Percentiles rank a stretch among this genome's conserved stretches.
phyloP scores from a whole-genome alignment of 1,284 basidiomycete genomes.

The Ustilago trichophora region DNA sequence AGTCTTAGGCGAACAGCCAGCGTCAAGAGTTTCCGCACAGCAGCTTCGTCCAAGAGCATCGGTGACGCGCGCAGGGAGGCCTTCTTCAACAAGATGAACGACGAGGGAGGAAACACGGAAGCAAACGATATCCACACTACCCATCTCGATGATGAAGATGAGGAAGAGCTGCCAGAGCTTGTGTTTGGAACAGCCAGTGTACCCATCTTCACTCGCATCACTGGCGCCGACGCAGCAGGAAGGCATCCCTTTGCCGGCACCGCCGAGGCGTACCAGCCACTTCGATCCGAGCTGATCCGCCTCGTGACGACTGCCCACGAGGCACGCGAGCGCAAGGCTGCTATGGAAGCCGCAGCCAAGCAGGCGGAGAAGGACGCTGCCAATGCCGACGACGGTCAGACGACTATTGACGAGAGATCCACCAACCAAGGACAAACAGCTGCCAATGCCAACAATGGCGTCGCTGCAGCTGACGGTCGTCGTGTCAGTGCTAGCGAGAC shows the following conservation, averaged over 20 bases:
- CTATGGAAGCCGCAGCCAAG: slow-evolving; percentile 36
- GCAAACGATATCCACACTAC: slow-evolving; percentile 9
- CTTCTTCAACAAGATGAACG: slow-evolving; percentile 50
- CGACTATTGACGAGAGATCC: slow-evolving; percentile 40
- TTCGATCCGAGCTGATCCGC: slow-evolving; percentile 33
- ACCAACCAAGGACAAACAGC: slow-evolving; percentile 13
- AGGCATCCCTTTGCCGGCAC: slow-evolving; percentile 25
- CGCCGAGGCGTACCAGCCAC: slow-evolving; percentile 32
- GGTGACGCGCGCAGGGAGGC: slow-evolving; percentile 56
- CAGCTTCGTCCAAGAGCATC: slow-evolving; percentile 42
- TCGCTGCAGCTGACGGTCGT: slow-evolving; percentile 4
- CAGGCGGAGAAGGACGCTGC: slow-evolving; percentile 37
- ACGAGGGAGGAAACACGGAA: slow-evolving; percentile 15
- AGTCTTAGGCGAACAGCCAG: slow-evolving; percentile 48
- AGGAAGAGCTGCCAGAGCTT: slow-evolving; percentile 61
- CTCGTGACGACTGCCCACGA: slow-evolving; percentile 28
- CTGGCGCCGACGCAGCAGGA: not conserved
- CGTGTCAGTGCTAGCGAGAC: slow-evolving; percentile 40
- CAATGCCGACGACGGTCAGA: slow-evolving; percentile 41
- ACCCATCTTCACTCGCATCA: slow-evolving; percentile 49
- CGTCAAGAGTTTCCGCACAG: slow-evolving; percentile 52
- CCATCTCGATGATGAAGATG: slow-evolving; percentile 52
- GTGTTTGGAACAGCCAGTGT: slow-evolving; percentile 61
- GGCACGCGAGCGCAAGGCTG: slow-evolving; percentile 35
- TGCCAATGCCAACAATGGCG: not conserved